Conservation (phyloP, 139 green algal genomes). For the Pseudopediastrum boryanum region DNA sequence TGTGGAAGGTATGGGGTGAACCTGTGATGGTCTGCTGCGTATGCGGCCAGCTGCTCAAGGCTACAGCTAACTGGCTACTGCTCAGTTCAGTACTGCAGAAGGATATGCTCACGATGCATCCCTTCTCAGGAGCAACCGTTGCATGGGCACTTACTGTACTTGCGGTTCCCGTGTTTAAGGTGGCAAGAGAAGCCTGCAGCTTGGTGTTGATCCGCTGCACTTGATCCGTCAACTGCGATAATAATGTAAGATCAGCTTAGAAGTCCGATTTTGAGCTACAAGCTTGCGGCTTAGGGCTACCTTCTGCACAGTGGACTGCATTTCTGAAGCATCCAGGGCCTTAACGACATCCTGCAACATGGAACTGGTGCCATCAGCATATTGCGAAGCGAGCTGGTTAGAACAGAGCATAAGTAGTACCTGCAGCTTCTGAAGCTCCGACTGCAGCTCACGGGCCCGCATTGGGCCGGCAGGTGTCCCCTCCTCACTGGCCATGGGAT, state of each 20-base stretch:
- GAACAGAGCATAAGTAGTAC: neutral
- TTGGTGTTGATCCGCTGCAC: slow-evolving; percentile 23
- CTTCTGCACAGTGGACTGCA: slow-evolving; percentile 36
- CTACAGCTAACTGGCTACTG: neutral
- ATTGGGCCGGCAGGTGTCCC: neutral
- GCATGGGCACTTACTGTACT: neutral
- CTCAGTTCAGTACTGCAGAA: neutral
- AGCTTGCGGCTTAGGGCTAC: neutral
- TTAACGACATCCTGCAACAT: slow-evolving; percentile 28
- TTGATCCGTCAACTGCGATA: slow-evolving; percentile 25
- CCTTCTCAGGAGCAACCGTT: too few relatives aligned
- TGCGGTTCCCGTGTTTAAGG: neutral
- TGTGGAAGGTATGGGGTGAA: neutral
- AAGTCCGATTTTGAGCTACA: neutral
- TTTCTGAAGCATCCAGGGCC: slow-evolving; percentile 22
- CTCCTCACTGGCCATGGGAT: neutral
- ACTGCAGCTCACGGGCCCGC: neutral
- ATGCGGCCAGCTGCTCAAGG: neutral
- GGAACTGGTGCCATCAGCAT: neutral
- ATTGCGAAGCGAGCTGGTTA: neutral
- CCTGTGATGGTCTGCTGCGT: neutral
- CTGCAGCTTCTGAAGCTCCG: slow-evolving; percentile 22
- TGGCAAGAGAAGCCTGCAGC: slow-evolving; percentile 16
- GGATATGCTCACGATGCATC: neutral
- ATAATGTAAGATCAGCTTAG: neutral